A percentile compares a stretch with the other conserved stretches of the same genome.
Conservation (phyloP, 2,329 filamentous ascomycete species). For the Talaromyces funiculosus region DNA sequence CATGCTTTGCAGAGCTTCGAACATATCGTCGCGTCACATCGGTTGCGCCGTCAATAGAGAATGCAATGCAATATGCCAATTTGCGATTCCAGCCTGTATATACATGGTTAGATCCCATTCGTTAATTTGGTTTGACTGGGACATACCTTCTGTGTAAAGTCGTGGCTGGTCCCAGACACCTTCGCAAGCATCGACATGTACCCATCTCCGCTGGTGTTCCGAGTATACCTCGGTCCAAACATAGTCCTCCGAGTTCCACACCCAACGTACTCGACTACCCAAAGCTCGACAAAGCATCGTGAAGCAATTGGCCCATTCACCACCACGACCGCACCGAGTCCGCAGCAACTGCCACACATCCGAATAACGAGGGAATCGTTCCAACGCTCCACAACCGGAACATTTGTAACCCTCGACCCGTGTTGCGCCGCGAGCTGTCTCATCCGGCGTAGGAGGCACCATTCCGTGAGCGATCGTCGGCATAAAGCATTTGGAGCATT, state of each 20-base stretch:
- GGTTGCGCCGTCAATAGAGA: slow-evolving; percentile 77
- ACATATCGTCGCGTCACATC: slow-evolving; percentile 64
- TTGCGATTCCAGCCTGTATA: slow-evolving; percentile 78
- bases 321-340: slow-evolving; percentile 76
- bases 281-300: slow-evolving; percentile 95
- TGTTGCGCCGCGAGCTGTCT: slow-evolving; percentile 79
- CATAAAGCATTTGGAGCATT: slow-evolving; percentile 73
- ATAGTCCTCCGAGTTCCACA: slow-evolving; percentile 97
- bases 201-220: slow-evolving; percentile 85
- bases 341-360: slow-evolving; percentile 91
- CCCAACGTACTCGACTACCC: slow-evolving; percentile 86
- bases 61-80: slow-evolving; percentile 94
- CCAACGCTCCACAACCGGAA: slow-evolving; percentile 67
- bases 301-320: slow-evolving; percentile 98
- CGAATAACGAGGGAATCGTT: slow-evolving; percentile 89
- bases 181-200: slow-evolving; percentile 94
- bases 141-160: slow-evolving; percentile 76
- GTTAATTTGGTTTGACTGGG: not conserved
- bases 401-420: slow-evolving; percentile 89
- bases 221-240: slow-evolving; percentile 98
- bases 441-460: slow-evolving; percentile 79
- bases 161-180: slow-evolving; percentile 92
- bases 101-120: not conserved
- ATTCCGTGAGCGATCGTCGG: slow-evolving; percentile 78
- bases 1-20: slow-evolving; percentile 49